phyloP scores from a whole-genome alignment of 2,329 filamentous ascomycete species.

The Fusarium bactridioides region DNA sequence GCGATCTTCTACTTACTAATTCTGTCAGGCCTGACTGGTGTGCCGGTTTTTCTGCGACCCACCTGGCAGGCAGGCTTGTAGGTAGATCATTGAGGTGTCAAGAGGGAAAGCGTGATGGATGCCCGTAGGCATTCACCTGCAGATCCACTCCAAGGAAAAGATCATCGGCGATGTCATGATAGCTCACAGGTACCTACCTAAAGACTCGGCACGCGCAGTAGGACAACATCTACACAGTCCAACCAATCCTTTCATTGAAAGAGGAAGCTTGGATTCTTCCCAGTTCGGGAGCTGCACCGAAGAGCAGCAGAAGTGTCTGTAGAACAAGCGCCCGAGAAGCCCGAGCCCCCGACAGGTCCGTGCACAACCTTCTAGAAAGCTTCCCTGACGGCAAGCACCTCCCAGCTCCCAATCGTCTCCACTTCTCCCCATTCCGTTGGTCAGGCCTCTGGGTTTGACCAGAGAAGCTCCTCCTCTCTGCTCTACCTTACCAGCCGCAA shows the following conservation, averaged over 20 bases:
- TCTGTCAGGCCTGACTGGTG: too few relatives aligned
- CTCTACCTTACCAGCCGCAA: not conserved
- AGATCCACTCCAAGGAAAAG: constrained; percentile 1
- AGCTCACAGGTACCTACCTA: not conserved
- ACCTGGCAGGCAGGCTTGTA: not conserved
- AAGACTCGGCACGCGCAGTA: not conserved
- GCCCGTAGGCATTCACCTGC: not conserved
- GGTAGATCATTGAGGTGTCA: not conserved
- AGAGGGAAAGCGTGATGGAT: not conserved
- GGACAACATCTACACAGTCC: constrained; percentile 1
- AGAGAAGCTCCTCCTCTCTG: constrained; percentile 22
- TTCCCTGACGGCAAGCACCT: constrained; percentile 39
- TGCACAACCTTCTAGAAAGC: constrained; percentile 44
- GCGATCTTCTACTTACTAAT: too few relatives aligned
- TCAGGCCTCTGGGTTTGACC: constrained; percentile 1
- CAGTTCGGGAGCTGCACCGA: constrained; percentile 43
- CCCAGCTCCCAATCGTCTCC: constrained; percentile 22
- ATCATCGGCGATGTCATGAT: constrained; percentile 1
- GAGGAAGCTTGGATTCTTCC: constrained; percentile 9
- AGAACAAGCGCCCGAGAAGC: constrained; percentile 38
- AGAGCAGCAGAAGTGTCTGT: constrained; percentile 38
- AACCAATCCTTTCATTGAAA: not conserved
- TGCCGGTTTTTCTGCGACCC: too few relatives aligned
- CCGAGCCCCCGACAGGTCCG: constrained; percentile 19
- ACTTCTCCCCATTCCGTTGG: constrained; percentile 37